phyloP scores from a whole-genome alignment of 805 yeast species.

The Candida krabiensis region DNA sequence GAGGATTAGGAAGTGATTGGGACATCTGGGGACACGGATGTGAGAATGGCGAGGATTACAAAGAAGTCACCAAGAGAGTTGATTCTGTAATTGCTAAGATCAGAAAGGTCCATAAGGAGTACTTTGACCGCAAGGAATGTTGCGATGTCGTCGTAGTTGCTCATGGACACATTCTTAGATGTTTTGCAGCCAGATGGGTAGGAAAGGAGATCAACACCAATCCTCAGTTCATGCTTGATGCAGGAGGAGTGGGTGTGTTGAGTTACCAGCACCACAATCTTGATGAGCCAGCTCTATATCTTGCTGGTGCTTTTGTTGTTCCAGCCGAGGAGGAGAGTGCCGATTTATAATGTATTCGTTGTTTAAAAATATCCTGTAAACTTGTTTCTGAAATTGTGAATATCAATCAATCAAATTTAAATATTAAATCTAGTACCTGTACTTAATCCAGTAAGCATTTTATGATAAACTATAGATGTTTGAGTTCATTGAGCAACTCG shows the following conservation, averaged over 20 bases:
- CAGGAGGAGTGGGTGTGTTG: constrained; percentile 93
- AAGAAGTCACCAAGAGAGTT: constrained; percentile 67
- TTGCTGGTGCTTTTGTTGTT: constrained; percentile 81
- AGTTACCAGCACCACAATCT: constrained; percentile 84
- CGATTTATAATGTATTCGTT: too few relatives aligned
- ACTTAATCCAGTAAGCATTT: not conserved
- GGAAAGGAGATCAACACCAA: constrained; percentile 54
- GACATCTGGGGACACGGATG: constrained; percentile 91
- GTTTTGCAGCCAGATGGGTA: constrained; percentile 89
- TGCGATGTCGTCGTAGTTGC: constrained; percentile 84
- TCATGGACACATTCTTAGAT: constrained; percentile 91
- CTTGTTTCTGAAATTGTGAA: too few relatives aligned
- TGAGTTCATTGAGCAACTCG: constrained; percentile 47
- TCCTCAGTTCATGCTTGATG: constrained; percentile 84
- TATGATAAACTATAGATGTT: constrained; percentile 15
- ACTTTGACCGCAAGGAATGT: constrained; percentile 48
- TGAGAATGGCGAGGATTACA: constrained; percentile 78
- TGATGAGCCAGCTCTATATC: constrained; percentile 81
- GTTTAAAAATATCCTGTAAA: too few relatives aligned
- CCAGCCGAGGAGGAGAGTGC: constrained; percentile 61
- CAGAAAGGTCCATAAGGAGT: constrained; percentile 55
- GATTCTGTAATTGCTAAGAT: constrained; percentile 69
- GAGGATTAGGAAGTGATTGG: constrained; percentile 65
- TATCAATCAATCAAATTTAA: too few relatives aligned
- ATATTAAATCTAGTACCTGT: constrained; percentile 9